Evolutionary conservation across 2,329 filamentous ascomycete species (phyloP).

Genomic region (Clonostachys rosea): DNA sequence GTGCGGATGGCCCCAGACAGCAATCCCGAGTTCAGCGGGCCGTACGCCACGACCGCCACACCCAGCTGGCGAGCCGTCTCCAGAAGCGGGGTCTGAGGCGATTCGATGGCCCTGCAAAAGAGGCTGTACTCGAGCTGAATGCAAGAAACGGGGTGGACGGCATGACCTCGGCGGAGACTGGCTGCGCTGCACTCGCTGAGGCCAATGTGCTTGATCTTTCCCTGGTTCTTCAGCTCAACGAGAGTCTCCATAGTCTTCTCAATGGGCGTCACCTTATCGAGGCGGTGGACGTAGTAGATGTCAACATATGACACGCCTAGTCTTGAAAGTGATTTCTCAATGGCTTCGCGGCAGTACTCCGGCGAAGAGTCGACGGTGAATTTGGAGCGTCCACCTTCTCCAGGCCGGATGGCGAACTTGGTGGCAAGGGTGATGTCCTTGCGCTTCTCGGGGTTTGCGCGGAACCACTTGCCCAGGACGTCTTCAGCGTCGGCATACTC

Average conservation of each 20-base stretch:
- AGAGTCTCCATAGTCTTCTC: slow-evolving; percentile 42
- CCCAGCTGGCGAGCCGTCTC: slow-evolving; percentile 49
- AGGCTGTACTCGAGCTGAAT: slow-evolving; percentile 50
- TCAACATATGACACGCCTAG: slow-evolving; percentile 46
- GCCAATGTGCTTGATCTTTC: slow-evolving; percentile 51
- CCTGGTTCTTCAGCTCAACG: slow-evolving; percentile 36
- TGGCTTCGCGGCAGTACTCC: slow-evolving; percentile 11
- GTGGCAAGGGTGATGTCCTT: slow-evolving; percentile 39
- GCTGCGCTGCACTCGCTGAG: slow-evolving; percentile 38
- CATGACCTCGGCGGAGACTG: slow-evolving; percentile 43
- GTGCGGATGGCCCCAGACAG: slow-evolving; percentile 22
- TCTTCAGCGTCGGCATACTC: slow-evolving; percentile 40
- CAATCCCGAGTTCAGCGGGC: slow-evolving; percentile 52
- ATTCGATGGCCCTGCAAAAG: slow-evolving; percentile 18
- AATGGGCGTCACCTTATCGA: slow-evolving; percentile 22
- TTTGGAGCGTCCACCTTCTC: background rate
- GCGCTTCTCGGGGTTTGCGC: slow-evolving; percentile 29
- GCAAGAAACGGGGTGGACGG: slow-evolving; percentile 42
- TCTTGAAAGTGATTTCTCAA: slow-evolving; percentile 26
- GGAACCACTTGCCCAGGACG: slow-evolving; percentile 40
- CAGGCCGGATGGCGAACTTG: slow-evolving; percentile 14
- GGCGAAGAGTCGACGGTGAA: slow-evolving; percentile 10
- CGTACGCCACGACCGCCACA: slow-evolving; percentile 47
- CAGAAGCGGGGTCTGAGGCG: slow-evolving; percentile 43
- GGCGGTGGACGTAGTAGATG: slow-evolving; percentile 20